Conservation (phyloP, 495 filamentous ascomycete genomes). For the Penicillium lividum region DNA sequence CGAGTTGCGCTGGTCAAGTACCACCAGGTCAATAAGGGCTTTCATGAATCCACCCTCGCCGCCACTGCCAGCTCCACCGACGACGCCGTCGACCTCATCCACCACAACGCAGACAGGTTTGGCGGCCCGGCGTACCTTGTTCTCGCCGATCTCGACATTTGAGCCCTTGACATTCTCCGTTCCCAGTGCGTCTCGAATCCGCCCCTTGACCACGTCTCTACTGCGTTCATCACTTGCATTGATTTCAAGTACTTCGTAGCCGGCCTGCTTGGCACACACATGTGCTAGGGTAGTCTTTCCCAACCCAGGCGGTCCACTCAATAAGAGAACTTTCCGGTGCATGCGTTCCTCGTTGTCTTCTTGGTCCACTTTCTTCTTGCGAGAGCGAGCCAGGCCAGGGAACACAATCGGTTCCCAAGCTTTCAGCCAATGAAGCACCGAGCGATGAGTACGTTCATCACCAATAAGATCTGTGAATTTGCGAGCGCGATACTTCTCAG, state of each 20-base stretch:
- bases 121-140: slow-evolving; percentile 70
- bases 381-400: slow-evolving; percentile 64
- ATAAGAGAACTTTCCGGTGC: slow-evolving; percentile 82
- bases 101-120: slow-evolving; percentile 91
- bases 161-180: slow-evolving; percentile 91
- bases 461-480: slow-evolving; percentile 92
- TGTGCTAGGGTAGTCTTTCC: slow-evolving; percentile 97
- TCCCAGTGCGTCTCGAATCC: slow-evolving; percentile 82
- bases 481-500: slow-evolving; percentile 86
- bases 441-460: slow-evolving; percentile 90
- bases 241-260: slow-evolving; percentile 92
- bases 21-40: slow-evolving; percentile 85
- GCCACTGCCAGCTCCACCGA: slow-evolving; percentile 67
- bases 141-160: slow-evolving; percentile 60
- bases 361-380: slow-evolving; percentile 43
- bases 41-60: slow-evolving; percentile 91
- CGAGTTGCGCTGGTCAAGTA: slow-evolving; percentile 80
- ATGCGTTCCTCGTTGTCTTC: slow-evolving; percentile 62
- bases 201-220: slow-evolving; percentile 91
- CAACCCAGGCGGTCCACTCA: slow-evolving; percentile 88
- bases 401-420: slow-evolving; percentile 92
- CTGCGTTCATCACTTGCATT: slow-evolving; percentile 95
- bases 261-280: slow-evolving; percentile 91
- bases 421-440: slow-evolving; percentile 92
- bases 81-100: slow-evolving; percentile 95